Percentiles rank a stretch among this genome's conserved stretches.
These are phyloP conservation scores for Medicago lupulina DNA, from an alignment of 306 rosid genomes.

Conservation along the genomic window DNA sequence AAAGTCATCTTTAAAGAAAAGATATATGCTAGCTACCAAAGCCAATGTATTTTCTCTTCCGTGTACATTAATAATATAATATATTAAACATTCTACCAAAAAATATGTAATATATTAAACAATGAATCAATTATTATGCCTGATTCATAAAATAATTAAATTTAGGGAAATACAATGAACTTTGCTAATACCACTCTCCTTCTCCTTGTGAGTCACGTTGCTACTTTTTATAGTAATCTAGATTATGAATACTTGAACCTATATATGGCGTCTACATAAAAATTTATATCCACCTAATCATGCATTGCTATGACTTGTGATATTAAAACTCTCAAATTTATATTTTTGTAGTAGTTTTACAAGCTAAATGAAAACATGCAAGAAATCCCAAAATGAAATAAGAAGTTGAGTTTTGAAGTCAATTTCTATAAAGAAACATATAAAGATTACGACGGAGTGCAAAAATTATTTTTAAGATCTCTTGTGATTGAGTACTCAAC, in stretches of 20 bases:
- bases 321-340: neutral
- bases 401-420: constrained; percentile 17
- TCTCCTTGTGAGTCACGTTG: constrained; percentile 9
- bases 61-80: neutral
- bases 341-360: neutral
- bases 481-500: neutral
- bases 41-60: constrained; percentile 4
- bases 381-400: constrained; percentile 2
- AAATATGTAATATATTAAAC: neutral
- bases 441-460: neutral
- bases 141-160: neutral
- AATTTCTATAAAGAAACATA: constrained; percentile 9
- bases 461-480: neutral
- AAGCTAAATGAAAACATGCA: neutral
- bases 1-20: constrained; percentile 7
- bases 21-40: constrained; percentile 31
- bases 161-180: constrained; percentile 35
- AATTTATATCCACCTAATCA: neutral
- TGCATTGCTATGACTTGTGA: constrained; percentile 11
- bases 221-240: constrained; percentile 4
- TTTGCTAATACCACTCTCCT: neutral
- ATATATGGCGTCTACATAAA: neutral
- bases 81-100: neutral
- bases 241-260: neutral
- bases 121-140: constrained; percentile 15